These are phyloP conservation scores for Globisporangium megalacanthum DNA, from an alignment of 352 stramenopile species.

Conservation along the genomic window DNA sequence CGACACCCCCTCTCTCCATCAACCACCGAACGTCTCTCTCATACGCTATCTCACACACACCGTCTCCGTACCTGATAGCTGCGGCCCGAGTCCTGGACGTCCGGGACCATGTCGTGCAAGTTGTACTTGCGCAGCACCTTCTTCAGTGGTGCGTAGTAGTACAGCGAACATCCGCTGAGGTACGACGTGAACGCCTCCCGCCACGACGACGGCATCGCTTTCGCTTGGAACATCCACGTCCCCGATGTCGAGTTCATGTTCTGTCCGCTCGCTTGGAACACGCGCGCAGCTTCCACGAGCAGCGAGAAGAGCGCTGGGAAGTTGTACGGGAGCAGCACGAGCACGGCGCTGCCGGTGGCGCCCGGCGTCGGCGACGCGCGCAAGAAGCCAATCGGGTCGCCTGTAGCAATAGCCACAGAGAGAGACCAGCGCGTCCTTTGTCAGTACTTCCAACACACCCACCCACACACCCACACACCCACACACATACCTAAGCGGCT, in stretches of 20 bases:
- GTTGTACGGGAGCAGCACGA: constrained; percentile 89
- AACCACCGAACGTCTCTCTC: too few species aligned
- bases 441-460: too few species aligned
- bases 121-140: constrained; percentile 86
- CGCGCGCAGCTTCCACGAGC: constrained; percentile 73
- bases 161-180: constrained; percentile 61
- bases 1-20: not conserved
- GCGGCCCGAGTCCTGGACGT: constrained; percentile 72
- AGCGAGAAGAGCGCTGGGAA: constrained; percentile 78
- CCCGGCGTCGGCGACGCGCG: constrained; percentile 28
- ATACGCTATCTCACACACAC: too few species aligned
- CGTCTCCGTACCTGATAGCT: constrained; percentile 60
- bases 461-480: too few species aligned
- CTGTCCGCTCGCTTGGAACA: constrained; percentile 77
- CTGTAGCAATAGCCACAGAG: constrained; percentile 12
- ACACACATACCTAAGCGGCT: constrained; percentile 45
- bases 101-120: constrained; percentile 81
- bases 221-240: constrained; percentile 83
- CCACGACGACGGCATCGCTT: constrained; percentile 84
- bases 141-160: constrained; percentile 80
- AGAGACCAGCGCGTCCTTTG: too few species aligned
- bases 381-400: constrained; percentile 80
- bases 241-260: constrained; percentile 58
- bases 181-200: constrained; percentile 80
- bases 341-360: constrained; percentile 32